Evolutionary conservation across 1,139 yeast species (phyloP), one percentile per base, ranked within the genome.

Genomic region (Hansenula anomala): DNA sequence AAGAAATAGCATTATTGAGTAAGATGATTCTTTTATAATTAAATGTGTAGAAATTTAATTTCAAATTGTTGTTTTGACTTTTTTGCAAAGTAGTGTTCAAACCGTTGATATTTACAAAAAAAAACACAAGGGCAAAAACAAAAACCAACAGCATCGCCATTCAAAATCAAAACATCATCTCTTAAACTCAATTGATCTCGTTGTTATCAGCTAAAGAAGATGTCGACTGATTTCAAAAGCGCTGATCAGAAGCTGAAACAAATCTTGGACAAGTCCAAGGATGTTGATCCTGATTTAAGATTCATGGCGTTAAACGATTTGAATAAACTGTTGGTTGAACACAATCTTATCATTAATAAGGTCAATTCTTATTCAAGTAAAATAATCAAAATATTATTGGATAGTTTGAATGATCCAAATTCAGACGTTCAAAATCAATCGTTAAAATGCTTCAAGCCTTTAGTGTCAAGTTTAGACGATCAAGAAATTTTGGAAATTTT

Each of bases 301-400:
- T 87, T 80, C 61, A 88, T 88, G 96, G 95, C 92, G 3, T 66
- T 87, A 45, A 85, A 78, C 50, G 96, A 88, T 55, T 70, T 87
- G 51, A 77, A 75, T 51, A 75, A 73, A 52, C 66, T 65, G 44
- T 69, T 63, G 41, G 45, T 68, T 22, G 68, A 67, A 37, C 58
- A 57, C 28, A 49, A 52, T 8, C 49, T 54, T 30, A 46, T 56
- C 24, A 56, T 63, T 33, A 52, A 51, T 39, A 51, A 50, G 29
- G 65, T 61, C 35, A 43, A 54, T 24, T 45, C 52, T 7, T 47
- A 56, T 40, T 51, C 60, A 8, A 36, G 45, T 6, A 48, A 57
- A 14, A 73, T 82, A 47, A 62, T 74, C 15, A 69, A 71, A 7
- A 69, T 73, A 5, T 60, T 84, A 20, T 64, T 81, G 33, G 65